Percentiles rank a stretch among this genome's conserved stretches.
Conservation (phyloP, 441 rosid species). For the Adansonia grandidieri region DNA sequence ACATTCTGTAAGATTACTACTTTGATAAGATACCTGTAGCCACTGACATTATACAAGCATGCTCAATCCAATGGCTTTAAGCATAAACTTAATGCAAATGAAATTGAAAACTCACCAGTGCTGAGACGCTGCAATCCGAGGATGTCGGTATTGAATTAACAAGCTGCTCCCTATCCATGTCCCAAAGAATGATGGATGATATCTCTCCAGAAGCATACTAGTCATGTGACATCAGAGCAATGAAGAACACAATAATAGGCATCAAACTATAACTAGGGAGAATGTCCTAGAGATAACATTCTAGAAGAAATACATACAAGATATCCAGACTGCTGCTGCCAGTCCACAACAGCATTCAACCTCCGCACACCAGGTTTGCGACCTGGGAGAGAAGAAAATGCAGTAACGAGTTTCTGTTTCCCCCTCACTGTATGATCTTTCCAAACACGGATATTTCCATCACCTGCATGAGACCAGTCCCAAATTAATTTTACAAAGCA, state of each 20-base stretch:
- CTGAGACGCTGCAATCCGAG: conserved; percentile 81
- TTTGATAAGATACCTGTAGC: not conserved
- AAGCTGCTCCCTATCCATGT: conserved; percentile 89
- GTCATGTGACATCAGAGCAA: conserved; percentile 31
- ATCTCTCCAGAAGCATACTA: conserved; percentile 95
- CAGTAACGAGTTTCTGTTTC: conserved; percentile 88
- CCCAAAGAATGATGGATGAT: conserved; percentile 86
- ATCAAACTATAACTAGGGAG: conserved; percentile 17
- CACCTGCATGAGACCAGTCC: conserved; percentile 55
- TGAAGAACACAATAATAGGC: conserved; percentile 20
- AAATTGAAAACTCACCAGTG: conserved; percentile 57
- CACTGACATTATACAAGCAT: not conserved
- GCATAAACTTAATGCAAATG: not conserved
- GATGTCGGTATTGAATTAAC: conserved; percentile 72
- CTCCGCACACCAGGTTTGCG: conserved; percentile 84
- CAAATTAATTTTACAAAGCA: conserved; percentile 10
- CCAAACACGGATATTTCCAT: conserved; percentile 96
- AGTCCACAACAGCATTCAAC: conserved; percentile 92
- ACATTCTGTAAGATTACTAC: not conserved
- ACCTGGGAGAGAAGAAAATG: conserved; percentile 91
- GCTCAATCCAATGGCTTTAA: not conserved
- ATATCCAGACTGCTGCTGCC: conserved; percentile 99
- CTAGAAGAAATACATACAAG: conserved; percentile 58
- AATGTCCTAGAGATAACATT: conserved; percentile 11
- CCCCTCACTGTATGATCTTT: conserved; percentile 78